A percentile compares a stretch with the other conserved stretches of the same genome.
These are phyloP conservation scores for Candida albicans DNA, from an alignment of 1,139 yeast genomes.

Conservation along the genomic window DNA sequence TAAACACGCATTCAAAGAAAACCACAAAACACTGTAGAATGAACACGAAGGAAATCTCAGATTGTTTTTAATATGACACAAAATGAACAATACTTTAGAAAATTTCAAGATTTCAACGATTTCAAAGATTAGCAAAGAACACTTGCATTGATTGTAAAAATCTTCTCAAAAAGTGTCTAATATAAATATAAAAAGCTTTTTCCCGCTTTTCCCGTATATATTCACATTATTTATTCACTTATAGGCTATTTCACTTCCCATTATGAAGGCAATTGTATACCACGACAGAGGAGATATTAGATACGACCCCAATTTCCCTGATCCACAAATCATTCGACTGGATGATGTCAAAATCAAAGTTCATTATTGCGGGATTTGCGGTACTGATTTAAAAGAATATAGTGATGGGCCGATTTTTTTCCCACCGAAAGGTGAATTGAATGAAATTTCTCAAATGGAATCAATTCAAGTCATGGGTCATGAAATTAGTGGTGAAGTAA, in stretches of 20 bases:
- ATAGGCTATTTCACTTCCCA: background rate
- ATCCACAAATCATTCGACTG: constrained; percentile 43
- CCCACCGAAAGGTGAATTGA: constrained; percentile 15
- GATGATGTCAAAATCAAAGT: constrained; percentile 53
- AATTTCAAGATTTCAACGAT: no score
- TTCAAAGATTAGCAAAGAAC: no score
- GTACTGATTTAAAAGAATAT: constrained; percentile 57
- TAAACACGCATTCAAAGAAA: no score
- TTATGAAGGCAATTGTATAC: constrained; percentile 60
- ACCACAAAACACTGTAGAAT: no score
- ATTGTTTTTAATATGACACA: no score
- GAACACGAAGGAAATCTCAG: no score
- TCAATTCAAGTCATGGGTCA: constrained; percentile 46
- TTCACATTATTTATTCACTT: no score
- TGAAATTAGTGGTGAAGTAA: constrained; percentile 51
- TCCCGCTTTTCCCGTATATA: no score
- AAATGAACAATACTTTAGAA: no score
- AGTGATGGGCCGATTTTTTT: constrained; percentile 55
- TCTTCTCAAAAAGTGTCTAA: no score
- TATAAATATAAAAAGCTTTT: no score
- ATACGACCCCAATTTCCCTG: constrained; percentile 40
- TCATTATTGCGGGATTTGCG: constrained; percentile 60
- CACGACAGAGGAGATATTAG: constrained; percentile 51
- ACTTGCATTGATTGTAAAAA: no score
- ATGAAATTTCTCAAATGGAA: constrained; percentile 18